Percentiles rank a stretch among this genome's conserved stretches.
Evolutionary conservation across 1,284 basidiomycete species (phyloP).

Genomic region (Puccinia coronata): DNA sequence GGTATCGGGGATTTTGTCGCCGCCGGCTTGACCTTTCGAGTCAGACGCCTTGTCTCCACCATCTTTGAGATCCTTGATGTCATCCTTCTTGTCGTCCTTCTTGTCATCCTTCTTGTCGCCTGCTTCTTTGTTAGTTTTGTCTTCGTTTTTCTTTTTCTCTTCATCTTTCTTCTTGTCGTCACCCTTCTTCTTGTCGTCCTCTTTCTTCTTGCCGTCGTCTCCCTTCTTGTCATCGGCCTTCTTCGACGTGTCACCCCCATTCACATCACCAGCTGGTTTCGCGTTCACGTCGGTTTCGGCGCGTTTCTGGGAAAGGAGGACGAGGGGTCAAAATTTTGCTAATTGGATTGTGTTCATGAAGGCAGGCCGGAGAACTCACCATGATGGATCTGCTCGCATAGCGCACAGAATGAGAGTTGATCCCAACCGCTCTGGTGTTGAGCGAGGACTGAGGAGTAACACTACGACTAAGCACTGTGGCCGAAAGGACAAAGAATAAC

Average conservation of each 20-base stretch:
- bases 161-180: neutral
- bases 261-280: neutral
- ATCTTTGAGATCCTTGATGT: neutral
- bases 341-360: neutral
- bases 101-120: neutral
- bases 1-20: neutral
- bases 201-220: neutral
- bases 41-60: neutral
- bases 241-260: neutral
- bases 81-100: neutral
- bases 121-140: neutral
- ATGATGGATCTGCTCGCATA: neutral
- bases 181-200: neutral
- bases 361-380: neutral
- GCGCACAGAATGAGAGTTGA: neutral
- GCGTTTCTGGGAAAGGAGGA: constrained; percentile 9
- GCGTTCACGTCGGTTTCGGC: neutral
- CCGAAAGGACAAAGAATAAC: neutral
- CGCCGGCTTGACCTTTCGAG: neutral
- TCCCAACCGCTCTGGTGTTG: neutral
- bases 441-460: neutral
- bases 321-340: no score
- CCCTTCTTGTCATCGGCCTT: neutral
- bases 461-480: neutral
- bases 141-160: neutral